phyloP scores from a whole-genome alignment of 176 grass and related monocot species.

The Alloteropsis semialata region DNA sequence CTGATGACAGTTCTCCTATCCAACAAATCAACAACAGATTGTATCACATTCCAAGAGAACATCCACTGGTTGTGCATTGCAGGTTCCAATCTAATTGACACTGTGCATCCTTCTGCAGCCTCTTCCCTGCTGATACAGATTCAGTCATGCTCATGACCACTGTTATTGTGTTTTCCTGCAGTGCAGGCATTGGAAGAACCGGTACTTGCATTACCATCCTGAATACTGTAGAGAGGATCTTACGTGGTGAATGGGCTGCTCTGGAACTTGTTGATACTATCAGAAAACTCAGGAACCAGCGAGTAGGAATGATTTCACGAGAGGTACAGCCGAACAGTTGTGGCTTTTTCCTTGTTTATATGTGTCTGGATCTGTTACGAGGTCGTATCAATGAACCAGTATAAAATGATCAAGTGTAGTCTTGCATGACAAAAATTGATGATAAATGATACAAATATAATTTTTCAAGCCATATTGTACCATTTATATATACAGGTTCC shows the following conservation, averaged over 20 bases:
- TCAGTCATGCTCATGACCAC: background rate
- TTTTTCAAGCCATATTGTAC: too few relatives aligned
- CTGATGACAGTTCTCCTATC: slow-evolving; percentile 29
- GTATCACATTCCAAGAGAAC: slow-evolving; percentile 36
- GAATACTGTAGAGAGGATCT: slow-evolving; percentile 72
- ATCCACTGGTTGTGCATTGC: slow-evolving; percentile 78
- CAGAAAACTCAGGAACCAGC: slow-evolving; percentile 53
- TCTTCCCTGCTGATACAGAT: background rate
- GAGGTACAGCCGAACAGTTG: slow-evolving; percentile 26
- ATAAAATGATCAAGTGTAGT: background rate
- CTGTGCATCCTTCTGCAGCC: background rate
- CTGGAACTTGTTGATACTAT: slow-evolving; percentile 56
- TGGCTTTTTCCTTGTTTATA: background rate
- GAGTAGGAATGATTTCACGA: slow-evolving; percentile 64
- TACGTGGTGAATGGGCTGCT: slow-evolving; percentile 61
- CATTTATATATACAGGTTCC: too few relatives aligned
- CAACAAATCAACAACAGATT: slow-evolving; percentile 52
- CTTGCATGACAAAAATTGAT: background rate
- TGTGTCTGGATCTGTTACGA: background rate
- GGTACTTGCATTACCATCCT: slow-evolving; percentile 64
- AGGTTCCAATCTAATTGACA: slow-evolving; percentile 47
- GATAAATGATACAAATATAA: background rate
- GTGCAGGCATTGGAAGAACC: slow-evolving; percentile 87
- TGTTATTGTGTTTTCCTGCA: slow-evolving; percentile 25
- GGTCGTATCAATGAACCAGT: background rate